These are phyloP conservation scores for Talaromyces verruculosus DNA, from an alignment of 2,329 filamentous ascomycete species.

Conservation along the genomic window DNA sequence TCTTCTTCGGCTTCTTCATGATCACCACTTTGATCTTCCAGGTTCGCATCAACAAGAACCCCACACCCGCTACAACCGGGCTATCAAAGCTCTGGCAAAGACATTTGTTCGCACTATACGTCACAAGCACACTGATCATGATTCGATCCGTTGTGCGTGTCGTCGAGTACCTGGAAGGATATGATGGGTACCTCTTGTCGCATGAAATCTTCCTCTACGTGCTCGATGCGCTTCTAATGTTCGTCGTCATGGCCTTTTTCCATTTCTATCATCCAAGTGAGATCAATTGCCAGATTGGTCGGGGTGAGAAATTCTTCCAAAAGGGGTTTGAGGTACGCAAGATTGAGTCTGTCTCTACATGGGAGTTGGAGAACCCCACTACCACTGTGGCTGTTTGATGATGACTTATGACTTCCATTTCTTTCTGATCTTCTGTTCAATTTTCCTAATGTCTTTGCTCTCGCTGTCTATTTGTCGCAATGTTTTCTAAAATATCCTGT, in stretches of 20 bases:
- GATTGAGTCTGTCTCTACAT: background rate
- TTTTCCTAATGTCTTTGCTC: background rate
- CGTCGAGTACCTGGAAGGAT: conserved; percentile 27
- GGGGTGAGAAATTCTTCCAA: background rate
- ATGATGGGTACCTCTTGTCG: conserved; percentile 24
- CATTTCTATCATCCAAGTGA: conserved; percentile 10
- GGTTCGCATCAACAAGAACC: conserved; percentile 30
- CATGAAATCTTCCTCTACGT: conserved; percentile 28
- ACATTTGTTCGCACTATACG: conserved; percentile 35
- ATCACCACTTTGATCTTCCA: conserved; percentile 30
- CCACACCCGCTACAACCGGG: conserved; percentile 31
- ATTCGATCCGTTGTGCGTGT: conserved; percentile 28
- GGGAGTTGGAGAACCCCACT: background rate
- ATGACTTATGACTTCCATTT: background rate
- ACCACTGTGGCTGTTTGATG: background rate
- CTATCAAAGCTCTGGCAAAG: conserved; percentile 33
- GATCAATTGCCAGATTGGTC: conserved; percentile 17
- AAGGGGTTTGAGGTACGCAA: conserved; percentile 5
- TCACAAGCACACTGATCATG: conserved; percentile 25
- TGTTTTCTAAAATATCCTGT: background rate
- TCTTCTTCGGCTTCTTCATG: conserved; percentile 34
- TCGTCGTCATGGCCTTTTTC: conserved; percentile 9
- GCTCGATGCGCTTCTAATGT: conserved; percentile 29
- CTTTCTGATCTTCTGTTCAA: background rate
- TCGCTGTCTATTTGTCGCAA: background rate